These are phyloP conservation scores for Pseudohyphozyma bogoriensis DNA, from an alignment of 768 basidiomycete genomes.

Conservation along the genomic window DNA sequence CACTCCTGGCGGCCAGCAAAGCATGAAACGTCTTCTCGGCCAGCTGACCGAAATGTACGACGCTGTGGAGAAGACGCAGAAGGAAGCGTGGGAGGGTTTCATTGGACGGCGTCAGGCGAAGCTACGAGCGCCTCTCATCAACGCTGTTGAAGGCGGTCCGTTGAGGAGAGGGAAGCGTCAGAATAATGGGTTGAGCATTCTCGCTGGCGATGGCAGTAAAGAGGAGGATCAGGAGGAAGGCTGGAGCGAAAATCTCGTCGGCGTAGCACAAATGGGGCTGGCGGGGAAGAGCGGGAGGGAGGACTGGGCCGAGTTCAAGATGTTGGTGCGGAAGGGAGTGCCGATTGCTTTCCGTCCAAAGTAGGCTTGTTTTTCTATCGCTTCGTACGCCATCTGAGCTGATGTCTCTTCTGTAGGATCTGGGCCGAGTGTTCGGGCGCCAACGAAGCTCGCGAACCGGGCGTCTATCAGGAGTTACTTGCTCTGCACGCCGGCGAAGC, in stretches of 20 bases:
- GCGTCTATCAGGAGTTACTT: slow-evolving; percentile 76
- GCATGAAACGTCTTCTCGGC: slow-evolving; percentile 28
- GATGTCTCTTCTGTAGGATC: slow-evolving; percentile 8
- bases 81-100: slow-evolving; percentile 81
- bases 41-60: slow-evolving; percentile 39
- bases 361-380: slow-evolving; percentile 36
- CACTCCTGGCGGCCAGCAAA: slow-evolving; percentile 10
- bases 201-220: not conserved
- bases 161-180: slow-evolving; percentile 42
- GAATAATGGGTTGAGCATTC: slow-evolving; percentile 45
- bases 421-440: slow-evolving; percentile 93
- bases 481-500: slow-evolving; percentile 38
- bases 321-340: slow-evolving; percentile 72
- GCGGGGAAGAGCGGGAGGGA: slow-evolving; percentile 51
- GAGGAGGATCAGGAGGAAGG: slow-evolving; percentile 11
- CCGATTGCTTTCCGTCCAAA: slow-evolving; percentile 74
- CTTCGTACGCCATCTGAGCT: not conserved
- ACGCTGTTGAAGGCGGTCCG: slow-evolving; percentile 31
- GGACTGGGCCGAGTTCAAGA: slow-evolving; percentile 67
- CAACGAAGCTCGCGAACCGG: slow-evolving; percentile 83
- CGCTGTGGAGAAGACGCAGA: slow-evolving; percentile 47
- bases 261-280: slow-evolving; percentile 77
- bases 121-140: slow-evolving; percentile 40
- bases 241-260: slow-evolving; percentile 77
- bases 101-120: slow-evolving; percentile 50